Evolutionary conservation across 2,329 filamentous ascomycete genomes (phyloP).

Genomic region (Drechslerella dactyloides): DNA sequence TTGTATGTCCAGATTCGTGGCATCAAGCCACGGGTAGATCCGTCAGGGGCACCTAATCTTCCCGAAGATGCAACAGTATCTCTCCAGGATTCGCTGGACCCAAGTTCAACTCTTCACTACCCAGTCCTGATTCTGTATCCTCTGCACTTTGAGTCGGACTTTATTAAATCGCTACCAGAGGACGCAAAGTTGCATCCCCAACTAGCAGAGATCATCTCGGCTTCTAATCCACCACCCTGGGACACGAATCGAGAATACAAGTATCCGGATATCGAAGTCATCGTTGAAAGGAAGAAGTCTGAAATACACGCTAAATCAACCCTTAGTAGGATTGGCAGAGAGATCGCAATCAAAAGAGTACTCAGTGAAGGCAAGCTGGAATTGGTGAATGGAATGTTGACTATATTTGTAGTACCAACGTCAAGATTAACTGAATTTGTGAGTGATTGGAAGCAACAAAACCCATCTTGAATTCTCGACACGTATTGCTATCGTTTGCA

Average conservation of each 20-base stretch:
- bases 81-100: constrained; percentile 75
- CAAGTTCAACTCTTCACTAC: constrained; percentile 73
- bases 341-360: constrained; percentile 76
- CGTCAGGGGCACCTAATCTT: constrained; percentile 72
- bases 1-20: constrained; percentile 17
- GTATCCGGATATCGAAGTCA: constrained; percentile 74
- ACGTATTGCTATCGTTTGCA: background rate
- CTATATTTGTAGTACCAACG: constrained; percentile 80
- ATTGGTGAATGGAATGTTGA: constrained; percentile 83
- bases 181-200: constrained; percentile 76
- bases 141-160: constrained; percentile 79
- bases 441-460: constrained; percentile 80
- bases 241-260: constrained; percentile 73
- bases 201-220: constrained; percentile 75
- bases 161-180: constrained; percentile 86
- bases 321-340: constrained; percentile 87
- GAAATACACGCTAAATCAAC: constrained; percentile 59
- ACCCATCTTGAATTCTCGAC: constrained; percentile 54
- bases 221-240: constrained; percentile 74
- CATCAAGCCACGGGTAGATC: constrained; percentile 18
- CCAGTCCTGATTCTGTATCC: constrained; percentile 88
- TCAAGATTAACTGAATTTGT: constrained; percentile 76
- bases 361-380: constrained; percentile 79
- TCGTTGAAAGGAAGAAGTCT: constrained; percentile 79
- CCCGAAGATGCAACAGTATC: constrained; percentile 74